Evolutionary conservation across 2,329 filamentous ascomycete species (phyloP).

Genomic region (Aureobasidium uvarum): DNA sequence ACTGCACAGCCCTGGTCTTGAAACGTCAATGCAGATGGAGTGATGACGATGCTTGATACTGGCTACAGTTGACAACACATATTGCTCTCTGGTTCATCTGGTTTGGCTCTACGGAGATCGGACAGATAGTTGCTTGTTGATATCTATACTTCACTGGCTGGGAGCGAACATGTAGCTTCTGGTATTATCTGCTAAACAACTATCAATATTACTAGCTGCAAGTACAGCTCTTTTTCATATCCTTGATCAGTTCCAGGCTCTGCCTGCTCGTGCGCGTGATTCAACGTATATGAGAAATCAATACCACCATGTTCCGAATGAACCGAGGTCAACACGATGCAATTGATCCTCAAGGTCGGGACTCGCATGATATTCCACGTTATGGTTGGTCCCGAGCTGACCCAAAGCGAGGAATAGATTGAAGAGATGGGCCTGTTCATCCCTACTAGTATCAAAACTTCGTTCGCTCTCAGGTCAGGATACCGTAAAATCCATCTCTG

Average conservation of each 20-base stretch:
- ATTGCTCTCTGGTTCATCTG: neutral
- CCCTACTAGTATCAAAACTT: no score
- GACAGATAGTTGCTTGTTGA: neutral
- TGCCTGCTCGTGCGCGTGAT: neutral
- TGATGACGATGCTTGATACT: neutral
- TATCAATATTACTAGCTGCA: neutral
- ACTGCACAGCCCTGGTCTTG: slow-evolving; percentile 5
- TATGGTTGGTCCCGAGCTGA: no score
- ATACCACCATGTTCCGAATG: no score
- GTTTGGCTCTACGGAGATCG: neutral
- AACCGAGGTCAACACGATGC: no score
- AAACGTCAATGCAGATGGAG: neutral
- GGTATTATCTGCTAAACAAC: neutral
- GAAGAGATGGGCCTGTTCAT: no score
- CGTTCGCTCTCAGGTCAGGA: no score
- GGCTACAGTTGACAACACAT: neutral
- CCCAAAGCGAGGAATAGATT: no score
- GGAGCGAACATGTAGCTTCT: neutral
- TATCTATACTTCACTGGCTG: neutral
- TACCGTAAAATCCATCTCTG: no score
- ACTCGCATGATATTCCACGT: no score
- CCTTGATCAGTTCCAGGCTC: neutral
- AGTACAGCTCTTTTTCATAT: neutral
- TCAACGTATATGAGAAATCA: neutral
- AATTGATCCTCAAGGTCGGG: no score